Conservation (phyloP, 352 stramenopile genomes). For the Globisporangium camurandrum region DNA sequence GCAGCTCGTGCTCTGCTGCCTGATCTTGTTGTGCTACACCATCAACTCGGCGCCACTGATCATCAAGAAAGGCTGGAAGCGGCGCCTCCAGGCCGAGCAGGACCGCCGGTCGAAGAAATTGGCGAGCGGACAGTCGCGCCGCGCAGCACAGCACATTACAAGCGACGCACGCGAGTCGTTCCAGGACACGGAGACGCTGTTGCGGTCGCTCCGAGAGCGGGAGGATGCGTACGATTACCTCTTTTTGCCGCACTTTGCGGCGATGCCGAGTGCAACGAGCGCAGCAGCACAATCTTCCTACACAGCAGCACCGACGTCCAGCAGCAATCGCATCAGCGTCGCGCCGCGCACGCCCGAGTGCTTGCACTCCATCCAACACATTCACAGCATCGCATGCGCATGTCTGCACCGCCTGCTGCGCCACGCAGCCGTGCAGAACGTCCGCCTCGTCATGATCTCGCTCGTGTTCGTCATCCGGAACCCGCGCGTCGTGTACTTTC, state of each 20-base stretch:
- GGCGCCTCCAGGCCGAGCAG: conserved; percentile 33
- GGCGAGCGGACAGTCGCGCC: conserved; percentile 20
- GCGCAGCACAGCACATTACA: conserved; percentile 11
- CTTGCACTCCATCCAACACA: background rate
- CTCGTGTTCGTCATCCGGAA: conserved; percentile 44
- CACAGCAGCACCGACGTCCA: background rate
- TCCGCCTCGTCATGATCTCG: conserved; percentile 30
- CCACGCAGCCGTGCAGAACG: background rate
- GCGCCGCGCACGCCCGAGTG: background rate
- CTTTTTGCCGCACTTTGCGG: conserved; percentile 26
- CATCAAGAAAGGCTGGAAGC: conserved; percentile 67
- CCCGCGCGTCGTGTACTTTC: conserved; percentile 46
- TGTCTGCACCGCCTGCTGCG: background rate
- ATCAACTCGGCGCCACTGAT: conserved; percentile 58
- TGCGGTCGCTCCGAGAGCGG: conserved; percentile 45
- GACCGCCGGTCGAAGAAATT: conserved; percentile 33
- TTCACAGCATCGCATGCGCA: background rate
- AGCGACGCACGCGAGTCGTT: conserved; percentile 42
- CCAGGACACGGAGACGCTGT: conserved; percentile 51
- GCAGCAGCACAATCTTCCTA: too few species aligned
- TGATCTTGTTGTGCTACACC: conserved; percentile 51
- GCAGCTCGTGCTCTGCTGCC: conserved; percentile 39
- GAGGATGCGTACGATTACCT: conserved; percentile 63
- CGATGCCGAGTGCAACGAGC: background rate
- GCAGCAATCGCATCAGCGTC: background rate